Evolutionary conservation across 352 stramenopile species (phyloP).

Genomic region (Pythium dissimile): DNA sequence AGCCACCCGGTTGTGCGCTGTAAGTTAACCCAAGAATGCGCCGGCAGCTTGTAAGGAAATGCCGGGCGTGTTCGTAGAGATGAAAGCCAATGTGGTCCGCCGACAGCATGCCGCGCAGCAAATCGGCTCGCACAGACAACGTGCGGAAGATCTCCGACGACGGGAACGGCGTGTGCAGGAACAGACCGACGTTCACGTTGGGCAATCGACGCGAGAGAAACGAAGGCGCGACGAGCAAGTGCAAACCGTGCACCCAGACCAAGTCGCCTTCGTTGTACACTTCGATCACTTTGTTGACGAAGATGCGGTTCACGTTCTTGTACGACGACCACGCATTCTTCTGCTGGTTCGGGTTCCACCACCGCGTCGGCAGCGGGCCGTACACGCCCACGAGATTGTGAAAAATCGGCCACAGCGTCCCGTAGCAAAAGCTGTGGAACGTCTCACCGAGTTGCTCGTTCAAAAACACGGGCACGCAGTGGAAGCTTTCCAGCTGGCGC

Average conservation of each 20-base stretch:
- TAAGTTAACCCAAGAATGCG: constrained; percentile 87
- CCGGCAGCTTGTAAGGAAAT: constrained; percentile 97
- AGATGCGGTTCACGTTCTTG: constrained; percentile 97
- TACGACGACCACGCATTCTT: constrained; percentile 92
- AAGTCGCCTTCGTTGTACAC: constrained; percentile 91
- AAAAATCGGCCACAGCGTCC: constrained; percentile 96
- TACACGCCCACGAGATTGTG: constrained; percentile 99
- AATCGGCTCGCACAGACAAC: constrained; percentile 94
- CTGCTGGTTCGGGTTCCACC: constrained; percentile 81
- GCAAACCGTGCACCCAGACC: constrained; percentile 97
- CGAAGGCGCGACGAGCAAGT: constrained; percentile 97
- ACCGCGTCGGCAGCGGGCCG: constrained; percentile 67
- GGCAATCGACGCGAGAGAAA: constrained; percentile 93
- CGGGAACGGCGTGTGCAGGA: constrained; percentile 99
- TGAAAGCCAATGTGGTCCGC: constrained; percentile 98
- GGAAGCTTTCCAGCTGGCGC: constrained; percentile 85
- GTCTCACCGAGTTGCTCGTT: constrained; percentile 77
- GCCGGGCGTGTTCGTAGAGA: constrained; percentile 96
- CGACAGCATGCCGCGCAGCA: constrained; percentile 95
- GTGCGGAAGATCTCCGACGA: constrained; percentile 99
- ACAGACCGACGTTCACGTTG: constrained; percentile 95
- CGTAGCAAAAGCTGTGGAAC: constrained; percentile 96
- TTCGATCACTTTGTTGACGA: constrained; percentile 92
- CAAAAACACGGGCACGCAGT: constrained; percentile 97
- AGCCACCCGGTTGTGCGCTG: constrained; percentile 88